Evolutionary conservation across 2,329 filamentous ascomycete species (phyloP).

Genomic region (Aspergillus cejpii): DNA sequence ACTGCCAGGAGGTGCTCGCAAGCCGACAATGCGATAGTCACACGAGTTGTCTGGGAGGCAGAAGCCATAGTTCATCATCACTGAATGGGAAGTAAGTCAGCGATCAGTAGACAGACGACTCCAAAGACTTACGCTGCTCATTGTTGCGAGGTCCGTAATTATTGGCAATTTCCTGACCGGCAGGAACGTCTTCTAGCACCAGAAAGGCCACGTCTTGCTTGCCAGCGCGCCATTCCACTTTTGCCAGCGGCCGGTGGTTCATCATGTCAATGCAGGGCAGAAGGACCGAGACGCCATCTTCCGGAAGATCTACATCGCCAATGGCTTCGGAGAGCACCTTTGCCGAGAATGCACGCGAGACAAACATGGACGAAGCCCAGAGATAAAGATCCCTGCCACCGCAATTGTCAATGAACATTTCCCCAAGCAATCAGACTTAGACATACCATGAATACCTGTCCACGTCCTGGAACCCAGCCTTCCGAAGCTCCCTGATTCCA

Average conservation of each 20-base stretch:
- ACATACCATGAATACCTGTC: slow-evolving; percentile 38
- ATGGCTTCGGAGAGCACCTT: slow-evolving; percentile 37
- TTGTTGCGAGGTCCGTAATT: slow-evolving; percentile 74
- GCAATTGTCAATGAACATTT: slow-evolving; percentile 3
- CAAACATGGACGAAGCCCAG: slow-evolving; percentile 43
- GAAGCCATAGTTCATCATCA: slow-evolving; percentile 45
- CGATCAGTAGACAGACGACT: background rate
- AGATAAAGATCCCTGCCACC: slow-evolving; percentile 39
- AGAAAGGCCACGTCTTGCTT: slow-evolving; percentile 35
- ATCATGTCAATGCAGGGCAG: slow-evolving; percentile 65
- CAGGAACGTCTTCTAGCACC: slow-evolving; percentile 42
- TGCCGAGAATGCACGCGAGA: slow-evolving; percentile 41
- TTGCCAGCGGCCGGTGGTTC: slow-evolving; percentile 60
- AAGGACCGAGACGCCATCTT: slow-evolving; percentile 61
- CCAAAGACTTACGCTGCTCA: slow-evolving; percentile 48
- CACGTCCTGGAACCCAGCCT: slow-evolving; percentile 26
- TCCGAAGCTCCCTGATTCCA: slow-evolving; percentile 26
- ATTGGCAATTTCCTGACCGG: slow-evolving; percentile 56
- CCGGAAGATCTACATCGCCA: slow-evolving; percentile 34
- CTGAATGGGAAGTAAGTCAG: slow-evolving; percentile 15
- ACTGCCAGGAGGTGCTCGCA: slow-evolving; percentile 36
- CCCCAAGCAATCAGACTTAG: background rate
- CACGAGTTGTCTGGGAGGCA: slow-evolving; percentile 39
- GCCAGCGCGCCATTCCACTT: slow-evolving; percentile 53
- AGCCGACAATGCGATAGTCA: slow-evolving; percentile 40